Base-by-base conservation (phyloP, 2,329 filamentous ascomycete species). In the Macrophomina pseudophaseolina region DNA sequence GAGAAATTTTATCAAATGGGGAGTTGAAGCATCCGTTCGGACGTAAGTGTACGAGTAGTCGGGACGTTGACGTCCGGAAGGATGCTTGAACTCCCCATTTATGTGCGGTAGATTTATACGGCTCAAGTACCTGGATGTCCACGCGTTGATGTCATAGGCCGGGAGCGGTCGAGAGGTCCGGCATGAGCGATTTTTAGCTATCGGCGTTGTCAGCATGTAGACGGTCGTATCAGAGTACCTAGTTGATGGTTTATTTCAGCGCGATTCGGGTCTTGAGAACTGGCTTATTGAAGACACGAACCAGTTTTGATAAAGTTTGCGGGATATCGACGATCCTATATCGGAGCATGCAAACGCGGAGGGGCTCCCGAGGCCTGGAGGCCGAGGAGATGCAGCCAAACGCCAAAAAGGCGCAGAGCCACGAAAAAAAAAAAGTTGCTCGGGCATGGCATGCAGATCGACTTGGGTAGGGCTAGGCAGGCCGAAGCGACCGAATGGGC, bases 311-410 rank as follows among this genome's bases (percentile, higher is more conserved):
- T 14, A n/a, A 32, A 38, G 32, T 35, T 54, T 60, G 58, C 58
- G 58, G 42, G 58, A 58, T 42, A 58, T 42, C 30, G 35, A 42
- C 8, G n/a, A 52, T 49, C 63, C 63, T 65, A 65, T 65, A 58
- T 58, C 63, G 63, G 63, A 65, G 49, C 28, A 35, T 23, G 18
- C 30, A 16, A 23, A 23, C 58, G 35, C 7, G 40, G 40, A 58
- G 54, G 54, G 23, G 54, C n/a, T 12, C 40, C 14, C 35, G 42
- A 14, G 48, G 40, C 16, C 40, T 30, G 18, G 12, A 62, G 42
- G 42, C 56, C 40, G 40, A 23, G 56, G 28, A 46, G 28, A 59
- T 33, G 40, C 38, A 2, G 56, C 56, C 23, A 30, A 5, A 52
- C 23, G 11, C 32, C 30, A 44, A 49, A 28, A 30, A 49, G 30